Evolutionary conservation across 345 rosid species (phyloP).

Genomic region (Viola odorata): DNA sequence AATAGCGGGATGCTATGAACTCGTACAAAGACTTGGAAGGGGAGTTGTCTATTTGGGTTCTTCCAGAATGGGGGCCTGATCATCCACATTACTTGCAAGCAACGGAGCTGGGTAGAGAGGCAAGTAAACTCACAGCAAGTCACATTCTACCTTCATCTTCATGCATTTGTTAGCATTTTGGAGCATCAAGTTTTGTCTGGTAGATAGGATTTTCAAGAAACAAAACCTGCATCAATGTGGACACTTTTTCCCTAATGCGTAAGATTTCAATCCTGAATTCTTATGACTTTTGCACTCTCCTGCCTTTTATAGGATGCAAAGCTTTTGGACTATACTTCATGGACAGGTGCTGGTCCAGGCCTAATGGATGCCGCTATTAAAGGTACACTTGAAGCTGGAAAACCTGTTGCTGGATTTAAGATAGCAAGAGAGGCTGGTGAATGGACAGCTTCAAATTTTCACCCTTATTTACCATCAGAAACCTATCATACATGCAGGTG

Average conservation of each 20-base stretch:
- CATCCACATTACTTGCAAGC: constrained; percentile 60
- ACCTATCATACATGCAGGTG: constrained; percentile 90
- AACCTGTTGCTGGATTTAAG: constrained; percentile 81
- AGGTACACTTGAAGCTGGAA: constrained; percentile 78
- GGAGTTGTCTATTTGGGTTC: constrained; percentile 88
- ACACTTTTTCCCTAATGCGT: neutral
- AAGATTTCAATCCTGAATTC: neutral
- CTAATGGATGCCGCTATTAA: constrained; percentile 88
- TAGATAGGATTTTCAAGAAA: neutral
- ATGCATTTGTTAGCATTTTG: neutral
- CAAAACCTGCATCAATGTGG: neutral
- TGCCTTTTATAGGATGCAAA: constrained; percentile 71
- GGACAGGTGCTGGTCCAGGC: constrained; percentile 97
- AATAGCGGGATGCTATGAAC: constrained; percentile 62
- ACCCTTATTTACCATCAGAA: constrained; percentile 72
- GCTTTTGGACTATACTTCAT: constrained; percentile 77
- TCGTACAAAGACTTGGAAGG: constrained; percentile 65
- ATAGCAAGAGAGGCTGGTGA: constrained; percentile 81
- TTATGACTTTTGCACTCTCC: constrained; percentile 1
- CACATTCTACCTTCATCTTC: neutral
- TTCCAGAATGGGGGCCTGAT: constrained; percentile 61
- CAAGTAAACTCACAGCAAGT: constrained; percentile 29
- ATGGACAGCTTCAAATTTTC: constrained; percentile 85
- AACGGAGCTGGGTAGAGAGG: constrained; percentile 66
- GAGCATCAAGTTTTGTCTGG: neutral